Evolutionary conservation across 1,284 basidiomycete species (phyloP), one percentile per base, ranked within the genome.

Genomic region (Anthracocystis setariae): DNA sequence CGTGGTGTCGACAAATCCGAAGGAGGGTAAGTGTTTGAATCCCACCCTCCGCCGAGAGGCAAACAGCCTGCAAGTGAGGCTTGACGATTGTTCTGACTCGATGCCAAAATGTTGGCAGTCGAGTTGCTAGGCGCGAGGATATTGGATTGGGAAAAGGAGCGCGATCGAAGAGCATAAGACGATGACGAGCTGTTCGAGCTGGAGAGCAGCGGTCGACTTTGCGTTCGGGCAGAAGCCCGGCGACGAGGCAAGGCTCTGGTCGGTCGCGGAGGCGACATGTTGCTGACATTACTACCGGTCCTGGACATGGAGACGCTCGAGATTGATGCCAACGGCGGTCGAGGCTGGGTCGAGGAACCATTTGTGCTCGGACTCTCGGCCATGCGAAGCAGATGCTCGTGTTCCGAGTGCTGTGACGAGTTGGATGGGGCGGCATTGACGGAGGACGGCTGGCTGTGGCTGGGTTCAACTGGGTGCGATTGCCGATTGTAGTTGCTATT

Each of bases 181-280:
- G 59, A 54, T 3, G 64, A 63, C 2, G 61, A 46, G 38, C 43
- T 46, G 50, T 61, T 65, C 32, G 56, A 54, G 61, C 61, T 60
- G 27, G 67, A 65, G 5, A 53, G 53, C 37, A 57, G 25, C 3
- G 67, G 67, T 17, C 61, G 48, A 40, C 27, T 61, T 25, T 65
- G 67, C 3, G 67, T 65, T 25, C 61, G 57, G 10, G 61, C 67
- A 17, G 67, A 70, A 33, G 67, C 67, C 25, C 53, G 44, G 21
- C 67, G 57, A 35, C 67, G 45, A 23, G 67, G 67, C 32, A 70
- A 46, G 4, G 61, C 51, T 29, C 67, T 44, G 15, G 67, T 70
- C 17, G 67, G 67, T 32, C 67, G 53, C 37, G 67, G 67, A 8
- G 67, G 67, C 8, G 67, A 70, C 67, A 70, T 70, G 57, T 65